Percentiles rank a stretch among this genome's conserved stretches.
These are phyloP conservation scores for Mrakiaceae sp. DNA, from an alignment of 1,284 basidiomycete species.

Conservation along the genomic window DNA sequence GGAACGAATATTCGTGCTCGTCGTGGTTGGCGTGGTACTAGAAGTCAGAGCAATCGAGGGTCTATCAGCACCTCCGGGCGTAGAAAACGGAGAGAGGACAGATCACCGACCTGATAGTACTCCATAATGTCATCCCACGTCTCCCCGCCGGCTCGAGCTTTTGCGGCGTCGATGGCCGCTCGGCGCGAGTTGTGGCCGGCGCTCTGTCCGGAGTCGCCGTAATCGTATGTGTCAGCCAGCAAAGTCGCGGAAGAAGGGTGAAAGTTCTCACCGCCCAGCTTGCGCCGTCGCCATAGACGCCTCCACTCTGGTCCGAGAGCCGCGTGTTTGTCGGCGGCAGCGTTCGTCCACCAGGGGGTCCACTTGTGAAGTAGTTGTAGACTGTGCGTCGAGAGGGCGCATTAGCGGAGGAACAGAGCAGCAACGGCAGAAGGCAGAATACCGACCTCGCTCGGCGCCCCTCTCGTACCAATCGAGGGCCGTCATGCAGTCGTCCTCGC, in stretches of 20 bases:
- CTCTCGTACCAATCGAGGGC: slow-evolving; percentile 78
- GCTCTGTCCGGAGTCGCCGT: slow-evolving; percentile 15
- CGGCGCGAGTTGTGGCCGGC: slow-evolving; percentile 59
- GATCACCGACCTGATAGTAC: slow-evolving; percentile 60
- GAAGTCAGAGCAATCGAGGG: slow-evolving; percentile 3
- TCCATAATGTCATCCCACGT: slow-evolving; percentile 87
- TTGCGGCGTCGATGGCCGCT: slow-evolving; percentile 70
- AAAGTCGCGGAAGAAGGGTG: not conserved
- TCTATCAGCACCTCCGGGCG: not conserved
- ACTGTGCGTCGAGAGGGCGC: slow-evolving; percentile 36
- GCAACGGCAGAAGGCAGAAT: slow-evolving; percentile 4
- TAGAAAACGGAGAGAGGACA: not conserved
- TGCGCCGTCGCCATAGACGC: slow-evolving; percentile 84
- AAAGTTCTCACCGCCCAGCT: slow-evolving; percentile 30
- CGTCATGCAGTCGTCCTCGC: slow-evolving; percentile 63
- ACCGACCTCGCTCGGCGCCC: slow-evolving; percentile 66
- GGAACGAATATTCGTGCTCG: slow-evolving; percentile 70
- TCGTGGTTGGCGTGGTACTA: slow-evolving; percentile 87
- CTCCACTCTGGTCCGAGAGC: slow-evolving; percentile 81
- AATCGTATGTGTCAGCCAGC: too few relatives aligned
- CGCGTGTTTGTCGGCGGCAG: slow-evolving; percentile 70
- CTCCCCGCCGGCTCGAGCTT: slow-evolving; percentile 70
- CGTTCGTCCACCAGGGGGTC: slow-evolving; percentile 82
- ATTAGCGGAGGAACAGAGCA: not conserved
- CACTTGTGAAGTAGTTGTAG: slow-evolving; percentile 60